Conservation (phyloP, 495 filamentous ascomycete genomes). For the Pyrenopolyporus hunteri region DNA sequence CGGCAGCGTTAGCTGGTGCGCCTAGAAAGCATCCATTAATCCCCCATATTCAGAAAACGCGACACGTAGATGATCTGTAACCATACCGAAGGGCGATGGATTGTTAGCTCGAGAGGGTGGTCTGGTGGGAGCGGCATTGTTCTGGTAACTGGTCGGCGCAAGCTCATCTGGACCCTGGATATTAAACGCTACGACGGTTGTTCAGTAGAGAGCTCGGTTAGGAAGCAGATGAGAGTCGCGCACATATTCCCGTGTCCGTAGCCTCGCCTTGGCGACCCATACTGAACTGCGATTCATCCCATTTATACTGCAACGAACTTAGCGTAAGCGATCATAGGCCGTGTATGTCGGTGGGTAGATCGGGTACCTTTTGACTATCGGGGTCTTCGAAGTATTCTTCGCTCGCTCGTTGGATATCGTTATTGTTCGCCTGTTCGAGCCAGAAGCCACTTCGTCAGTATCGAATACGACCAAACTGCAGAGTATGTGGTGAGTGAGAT, state of each 20-base stretch:
- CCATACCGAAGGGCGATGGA: slow-evolving; percentile 47
- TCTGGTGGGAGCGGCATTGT: slow-evolving; percentile 64
- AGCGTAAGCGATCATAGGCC: slow-evolving; percentile 8
- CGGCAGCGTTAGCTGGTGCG: slow-evolving; percentile 50
- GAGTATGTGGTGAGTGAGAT: not conserved
- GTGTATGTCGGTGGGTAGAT: not conserved
- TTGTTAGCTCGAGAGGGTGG: slow-evolving; percentile 71
- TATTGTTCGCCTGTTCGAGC: slow-evolving; percentile 48
- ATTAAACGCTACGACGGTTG: slow-evolving; percentile 55
- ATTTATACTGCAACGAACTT: slow-evolving; percentile 45
- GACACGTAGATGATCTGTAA: not conserved
- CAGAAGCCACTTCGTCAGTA: slow-evolving; percentile 2
- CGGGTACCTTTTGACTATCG: slow-evolving; percentile 44
- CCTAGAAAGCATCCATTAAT: slow-evolving; percentile 40
- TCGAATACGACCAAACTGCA: not conserved
- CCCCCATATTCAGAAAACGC: not conserved
- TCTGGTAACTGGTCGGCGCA: slow-evolving; percentile 42
- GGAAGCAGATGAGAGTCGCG: slow-evolving; percentile 9
- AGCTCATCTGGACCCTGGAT: slow-evolving; percentile 61
- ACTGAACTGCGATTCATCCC: slow-evolving; percentile 56
- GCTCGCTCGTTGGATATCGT: slow-evolving; percentile 50
- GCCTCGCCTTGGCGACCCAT: slow-evolving; percentile 51
- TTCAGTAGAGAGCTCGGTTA: slow-evolving; percentile 9
- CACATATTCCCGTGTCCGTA: slow-evolving; percentile 43
- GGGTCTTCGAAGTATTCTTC: slow-evolving; percentile 54